Evolutionary conservation across 2,329 filamentous ascomycete species (phyloP).

Genomic region (Didymella sp.): DNA sequence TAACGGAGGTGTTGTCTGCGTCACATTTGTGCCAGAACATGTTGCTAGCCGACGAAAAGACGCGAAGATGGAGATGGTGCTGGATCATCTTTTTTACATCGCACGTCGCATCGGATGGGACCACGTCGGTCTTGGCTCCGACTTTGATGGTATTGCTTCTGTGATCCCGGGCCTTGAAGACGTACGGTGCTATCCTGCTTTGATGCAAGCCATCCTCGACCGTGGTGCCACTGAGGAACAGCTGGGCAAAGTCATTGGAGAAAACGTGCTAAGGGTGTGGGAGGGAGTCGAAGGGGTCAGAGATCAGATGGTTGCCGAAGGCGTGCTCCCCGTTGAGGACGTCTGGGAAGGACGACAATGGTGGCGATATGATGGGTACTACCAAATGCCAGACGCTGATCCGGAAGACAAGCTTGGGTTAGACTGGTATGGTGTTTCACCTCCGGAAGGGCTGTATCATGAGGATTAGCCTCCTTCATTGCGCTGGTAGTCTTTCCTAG

Average conservation of each 20-base stretch:
- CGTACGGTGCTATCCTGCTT: constrained; percentile 10
- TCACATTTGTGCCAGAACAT: constrained; percentile 83
- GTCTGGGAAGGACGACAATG: constrained; percentile 10
- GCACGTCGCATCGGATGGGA: constrained; percentile 82
- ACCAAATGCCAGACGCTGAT: constrained; percentile 11
- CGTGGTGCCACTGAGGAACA: constrained; percentile 11
- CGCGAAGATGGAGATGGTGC: constrained; percentile 73
- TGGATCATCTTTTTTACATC: constrained; percentile 78
- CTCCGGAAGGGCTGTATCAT: constrained; percentile 10
- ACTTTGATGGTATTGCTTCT: constrained; percentile 68
- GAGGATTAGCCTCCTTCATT: background rate
- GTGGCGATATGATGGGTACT: constrained; percentile 13
- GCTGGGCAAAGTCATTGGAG: constrained; percentile 9
- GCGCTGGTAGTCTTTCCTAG: background rate
- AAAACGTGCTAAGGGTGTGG: constrained; percentile 17
- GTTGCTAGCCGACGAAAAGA: constrained; percentile 57
- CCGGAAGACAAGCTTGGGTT: constrained; percentile 9
- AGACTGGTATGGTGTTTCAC: constrained; percentile 10
- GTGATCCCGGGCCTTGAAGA: constrained; percentile 15
- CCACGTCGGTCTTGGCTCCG: constrained; percentile 84
- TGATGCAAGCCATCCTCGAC: constrained; percentile 2
- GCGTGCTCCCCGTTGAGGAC: constrained; percentile 2
- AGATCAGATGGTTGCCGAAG: constrained; percentile 8
- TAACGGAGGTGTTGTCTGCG: constrained; percentile 79
- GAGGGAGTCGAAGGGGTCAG: constrained; percentile 6